Evolutionary conservation across 768 basidiomycete genomes (phyloP).

Genomic region (Kwoniella mangroviensis): DNA sequence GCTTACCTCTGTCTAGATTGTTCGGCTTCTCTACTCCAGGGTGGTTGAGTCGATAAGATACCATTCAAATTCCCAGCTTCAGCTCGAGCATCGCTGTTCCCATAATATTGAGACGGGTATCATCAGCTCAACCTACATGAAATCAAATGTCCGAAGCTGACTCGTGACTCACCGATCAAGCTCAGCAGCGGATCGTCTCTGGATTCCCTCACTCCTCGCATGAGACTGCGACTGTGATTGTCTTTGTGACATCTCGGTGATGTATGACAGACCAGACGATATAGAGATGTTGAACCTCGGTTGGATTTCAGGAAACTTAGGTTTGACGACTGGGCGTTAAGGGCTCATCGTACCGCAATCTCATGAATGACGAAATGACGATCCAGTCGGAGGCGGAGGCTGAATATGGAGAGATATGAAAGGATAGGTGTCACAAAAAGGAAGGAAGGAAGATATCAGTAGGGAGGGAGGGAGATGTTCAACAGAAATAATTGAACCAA

Average conservation of each 20-base stretch:
- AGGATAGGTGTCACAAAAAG: not conserved
- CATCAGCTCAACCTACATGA: not conserved
- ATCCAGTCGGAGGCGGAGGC: too few species aligned
- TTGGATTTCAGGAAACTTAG: not conserved
- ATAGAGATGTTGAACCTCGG: not conserved
- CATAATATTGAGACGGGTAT: not conserved
- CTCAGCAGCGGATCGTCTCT: constrained; percentile 15
- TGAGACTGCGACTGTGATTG: not conserved
- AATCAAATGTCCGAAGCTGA: too few species aligned
- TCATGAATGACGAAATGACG: not conserved
- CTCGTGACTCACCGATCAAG: constrained; percentile 26
- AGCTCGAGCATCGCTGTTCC: constrained; percentile 73
- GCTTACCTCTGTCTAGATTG: constrained; percentile 82
- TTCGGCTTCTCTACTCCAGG: constrained; percentile 85
- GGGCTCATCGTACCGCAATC: not conserved
- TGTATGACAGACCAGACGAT: not conserved
- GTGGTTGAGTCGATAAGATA: constrained; percentile 68
- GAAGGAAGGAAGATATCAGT: not conserved
- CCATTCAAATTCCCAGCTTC: constrained; percentile 75
- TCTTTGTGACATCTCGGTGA: not conserved
- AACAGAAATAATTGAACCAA: not conserved
- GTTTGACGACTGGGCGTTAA: not conserved
- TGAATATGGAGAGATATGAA: not conserved
- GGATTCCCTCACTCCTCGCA: not conserved
- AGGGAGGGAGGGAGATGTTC: not conserved